These are phyloP conservation scores for Aureobasidium sp. DNA, from an alignment of 2,329 filamentous ascomycete species.

Conservation along the genomic window DNA sequence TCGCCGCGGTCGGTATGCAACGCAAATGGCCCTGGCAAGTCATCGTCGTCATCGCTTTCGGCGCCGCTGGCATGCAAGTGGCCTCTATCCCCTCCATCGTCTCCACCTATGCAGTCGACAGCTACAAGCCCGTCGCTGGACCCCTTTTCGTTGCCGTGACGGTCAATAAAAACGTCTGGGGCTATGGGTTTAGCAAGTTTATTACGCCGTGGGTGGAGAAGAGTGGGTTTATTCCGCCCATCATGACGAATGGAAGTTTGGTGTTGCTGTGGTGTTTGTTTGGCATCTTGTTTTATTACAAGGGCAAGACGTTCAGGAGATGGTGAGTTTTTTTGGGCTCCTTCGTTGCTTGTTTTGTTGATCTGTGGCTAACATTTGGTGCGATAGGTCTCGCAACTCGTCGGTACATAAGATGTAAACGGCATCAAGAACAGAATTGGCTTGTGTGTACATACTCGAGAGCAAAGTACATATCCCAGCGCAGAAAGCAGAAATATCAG, in stretches of 20 bases:
- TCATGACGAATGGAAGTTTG: slow-evolving; percentile 54
- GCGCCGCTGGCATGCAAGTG: slow-evolving; percentile 52
- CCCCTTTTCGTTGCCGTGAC: slow-evolving; percentile 55
- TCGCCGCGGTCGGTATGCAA: slow-evolving; percentile 39
- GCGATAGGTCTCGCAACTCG: slow-evolving; percentile 31
- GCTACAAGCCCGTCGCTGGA: slow-evolving; percentile 57
- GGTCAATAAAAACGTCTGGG: slow-evolving; percentile 59
- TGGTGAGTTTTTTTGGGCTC: slow-evolving; percentile 30
- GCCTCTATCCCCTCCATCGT: slow-evolving; percentile 54
- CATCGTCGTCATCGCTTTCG: slow-evolving; percentile 53
- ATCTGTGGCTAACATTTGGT: not conserved
- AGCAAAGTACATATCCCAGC: no score
- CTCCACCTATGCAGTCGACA: slow-evolving; percentile 55
- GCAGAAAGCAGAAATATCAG: no score
- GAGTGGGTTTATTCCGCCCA: slow-evolving; percentile 48
- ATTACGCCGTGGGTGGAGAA: slow-evolving; percentile 42
- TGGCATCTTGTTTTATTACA: slow-evolving; percentile 51
- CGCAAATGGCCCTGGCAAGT: slow-evolving; percentile 45
- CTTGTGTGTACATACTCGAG: no score
- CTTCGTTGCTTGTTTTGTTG: not conserved
- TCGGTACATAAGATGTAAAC: slow-evolving; percentile 47
- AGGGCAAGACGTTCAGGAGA: slow-evolving; percentile 52
- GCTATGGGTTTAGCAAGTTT: slow-evolving; percentile 51
- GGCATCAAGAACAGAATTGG: no score
- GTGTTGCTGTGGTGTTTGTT: slow-evolving; percentile 48